A percentile compares a stretch with the other conserved stretches of the same genome.
Evolutionary conservation across 441 rosid genomes (phyloP).

Genomic region (Populus tomentosa): DNA sequence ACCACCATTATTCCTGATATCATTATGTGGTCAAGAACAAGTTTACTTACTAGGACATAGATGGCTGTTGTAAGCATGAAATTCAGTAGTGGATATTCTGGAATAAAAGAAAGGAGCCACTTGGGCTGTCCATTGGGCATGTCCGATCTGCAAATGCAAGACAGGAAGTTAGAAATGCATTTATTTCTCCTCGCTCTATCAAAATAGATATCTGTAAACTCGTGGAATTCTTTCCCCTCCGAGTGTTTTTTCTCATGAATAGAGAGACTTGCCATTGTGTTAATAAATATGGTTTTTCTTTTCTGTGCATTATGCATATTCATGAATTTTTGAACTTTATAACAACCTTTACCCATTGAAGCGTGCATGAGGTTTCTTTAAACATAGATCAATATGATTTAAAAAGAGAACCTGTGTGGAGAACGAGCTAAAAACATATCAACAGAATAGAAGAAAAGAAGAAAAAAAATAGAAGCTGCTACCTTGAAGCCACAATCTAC

Average conservation of each 20-base stretch:
- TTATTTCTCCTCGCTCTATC: not conserved
- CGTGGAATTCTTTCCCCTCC: not conserved
- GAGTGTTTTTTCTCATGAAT: not conserved
- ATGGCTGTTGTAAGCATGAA: constrained; percentile 93
- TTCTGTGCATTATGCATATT: not conserved
- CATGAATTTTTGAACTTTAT: not conserved
- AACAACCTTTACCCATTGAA: not conserved
- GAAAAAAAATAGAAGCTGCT: too few relatives aligned
- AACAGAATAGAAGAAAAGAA: too few relatives aligned
- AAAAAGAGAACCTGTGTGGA: too few relatives aligned
- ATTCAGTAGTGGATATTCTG: constrained; percentile 90
- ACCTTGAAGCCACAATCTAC: too few relatives aligned
- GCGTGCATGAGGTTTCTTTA: too few relatives aligned
- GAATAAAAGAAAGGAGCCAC: constrained; percentile 90
- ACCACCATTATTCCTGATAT: not conserved
- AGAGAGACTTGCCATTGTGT: not conserved
- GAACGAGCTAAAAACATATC: too few relatives aligned
- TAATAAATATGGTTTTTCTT: not conserved
- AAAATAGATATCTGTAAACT: not conserved
- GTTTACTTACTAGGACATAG: constrained; percentile 64
- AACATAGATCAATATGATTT: too few relatives aligned
- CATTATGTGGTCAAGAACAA: not conserved
- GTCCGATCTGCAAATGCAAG: constrained; percentile 54
- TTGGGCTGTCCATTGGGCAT: constrained; percentile 92
- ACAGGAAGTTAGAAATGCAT: constrained; percentile 5